Base-by-base conservation (phyloP, 2,329 filamentous ascomycete genomes). In the Fusarium sp. region DNA sequence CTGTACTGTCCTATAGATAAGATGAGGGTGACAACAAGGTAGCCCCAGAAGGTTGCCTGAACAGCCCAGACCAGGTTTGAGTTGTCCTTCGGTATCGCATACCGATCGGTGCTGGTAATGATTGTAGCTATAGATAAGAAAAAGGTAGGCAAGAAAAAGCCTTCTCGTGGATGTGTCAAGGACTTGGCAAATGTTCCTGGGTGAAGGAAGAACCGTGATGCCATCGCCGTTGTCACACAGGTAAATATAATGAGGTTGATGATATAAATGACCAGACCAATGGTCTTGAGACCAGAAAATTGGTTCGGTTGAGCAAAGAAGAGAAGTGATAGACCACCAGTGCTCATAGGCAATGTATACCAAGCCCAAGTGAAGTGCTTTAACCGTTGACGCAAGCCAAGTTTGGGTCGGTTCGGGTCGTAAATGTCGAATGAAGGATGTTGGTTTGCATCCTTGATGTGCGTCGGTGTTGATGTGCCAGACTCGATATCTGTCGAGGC, bases 291-390 rank as follows among this genome's bases (percentile, higher is more conserved):
- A 2, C 92, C 92, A 0, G 81, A 79, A 76, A 94, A 95, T 54
- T 84, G 82, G 73, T 90, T 87, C 7, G 92, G 92, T 58, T 89
- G 88, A 8, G 86, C 85, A 49, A 84, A 84, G 49, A 94, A 84
- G n/a, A 94, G 85, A 13, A 91, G 82, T 0, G 92, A 88, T 7
- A 94, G 81, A 1, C 91, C 91, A 33, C 92, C 92, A 0, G 92
- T 93, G 44, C 90, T 92, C 92, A 94, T 94, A 3, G 91, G 90
- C 47, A 89, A 83, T 3, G 91, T 92, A 80, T 91, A 95, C 91
- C 91, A 93, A n/a, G 89, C 89, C 90, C 89, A 91, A 5, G 89
- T 91, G 76, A 91, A 90, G 80, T 91, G 89, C 46, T 84, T 80
- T 18, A 89, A 80, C 4, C 87, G 81, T 61, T 84, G 76, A 39